Evolutionary conservation across 164 flowering plant species (phyloP), one percentile per base, ranked within the genome.

Genomic region (Berberis vulgaris): DNA sequence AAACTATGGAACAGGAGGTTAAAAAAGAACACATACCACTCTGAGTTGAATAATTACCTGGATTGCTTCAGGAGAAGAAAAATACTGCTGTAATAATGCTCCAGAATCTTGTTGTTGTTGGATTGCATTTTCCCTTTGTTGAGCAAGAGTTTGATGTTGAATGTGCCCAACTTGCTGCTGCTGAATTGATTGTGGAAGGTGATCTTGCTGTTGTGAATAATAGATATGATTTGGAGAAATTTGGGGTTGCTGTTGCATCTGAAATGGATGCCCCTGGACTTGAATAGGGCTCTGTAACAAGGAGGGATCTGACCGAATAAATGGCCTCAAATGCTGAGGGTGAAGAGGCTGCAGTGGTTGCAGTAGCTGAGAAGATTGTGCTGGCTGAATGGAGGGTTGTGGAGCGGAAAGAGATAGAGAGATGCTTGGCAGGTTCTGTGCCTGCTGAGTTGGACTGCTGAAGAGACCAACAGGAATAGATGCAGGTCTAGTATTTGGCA

Each of bases 1-100:
- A 43, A 57, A 59, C 6, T 38, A 2, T 2, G 45, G 6, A 47
- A 55, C 7, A 43, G 50, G 52, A 9, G 4, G 44, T 26, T 4
- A 3, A 26, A 7, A 26, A 1, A 1, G 9, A 1, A 11, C 38
- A 11, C 38, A 55, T 1, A 4, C 40, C 43, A 40, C 8, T 7
- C 43, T 40, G 6, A 49, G 0, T 6, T 45, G 49, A 59, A 10
- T n/a, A 63, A 6, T 41, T 67, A 89, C 99, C 98, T 88, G 96
- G 78, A 95, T 88, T 61, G 94, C 96, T 81, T 91, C 89, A 41
- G 98, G 98, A 68, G 91, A 85, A 67, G 81, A 78, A 69, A 95
- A 89, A 64, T 67, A 83, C 39, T 89, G 91, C 47, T 86, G 95
- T 56, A 95, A 75, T 42, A 89, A 78, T 77, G 84, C 76, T 64